Percentiles rank a stretch among this genome's conserved stretches.
phyloP scores from a whole-genome alignment of 2,329 filamentous ascomycete species.

The Microcyclospora tardicrescens region DNA sequence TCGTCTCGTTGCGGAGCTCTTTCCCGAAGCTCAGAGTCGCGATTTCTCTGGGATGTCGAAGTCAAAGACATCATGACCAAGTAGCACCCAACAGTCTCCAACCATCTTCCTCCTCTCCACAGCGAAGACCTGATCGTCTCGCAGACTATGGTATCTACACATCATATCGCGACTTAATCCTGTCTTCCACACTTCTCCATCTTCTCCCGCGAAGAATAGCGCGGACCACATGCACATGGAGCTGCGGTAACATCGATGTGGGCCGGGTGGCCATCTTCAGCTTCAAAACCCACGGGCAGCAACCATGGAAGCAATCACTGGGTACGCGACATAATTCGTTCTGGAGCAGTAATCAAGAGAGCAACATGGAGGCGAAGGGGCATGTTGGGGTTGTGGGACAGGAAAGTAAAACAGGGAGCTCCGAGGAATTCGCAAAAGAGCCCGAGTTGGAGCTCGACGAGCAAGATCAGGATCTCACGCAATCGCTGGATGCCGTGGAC shows the following conservation, averaged over 20 bases:
- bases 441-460: background rate
- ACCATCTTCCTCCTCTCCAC: too few relatives aligned
- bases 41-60: too few relatives aligned
- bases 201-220: slow-evolving; percentile 36
- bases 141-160: too few relatives aligned
- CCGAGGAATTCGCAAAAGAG: background rate
- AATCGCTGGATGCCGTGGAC: slow-evolving; percentile 14
- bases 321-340: slow-evolving; percentile 9
- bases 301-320: slow-evolving; percentile 12
- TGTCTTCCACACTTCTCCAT: slow-evolving; percentile 33
- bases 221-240: slow-evolving; percentile 26
- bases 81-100: too few relatives aligned
- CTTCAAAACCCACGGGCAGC: slow-evolving; percentile 2
- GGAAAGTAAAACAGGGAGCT: background rate
- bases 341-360: slow-evolving; percentile 8
- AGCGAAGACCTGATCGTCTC: too few relatives aligned
- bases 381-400: background rate
- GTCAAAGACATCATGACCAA: too few relatives aligned
- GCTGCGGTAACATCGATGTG: slow-evolving; percentile 27
- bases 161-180: slow-evolving; percentile 6
- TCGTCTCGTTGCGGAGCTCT: too few relatives aligned
- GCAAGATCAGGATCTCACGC: background rate
- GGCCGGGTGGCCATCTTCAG: slow-evolving; percentile 31
- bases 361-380: slow-evolving; percentile 8
- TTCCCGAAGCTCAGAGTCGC: too few relatives aligned